Base-by-base conservation (phyloP, 2,329 filamentous ascomycete species). In the Atkinsonella texensis region DNA sequence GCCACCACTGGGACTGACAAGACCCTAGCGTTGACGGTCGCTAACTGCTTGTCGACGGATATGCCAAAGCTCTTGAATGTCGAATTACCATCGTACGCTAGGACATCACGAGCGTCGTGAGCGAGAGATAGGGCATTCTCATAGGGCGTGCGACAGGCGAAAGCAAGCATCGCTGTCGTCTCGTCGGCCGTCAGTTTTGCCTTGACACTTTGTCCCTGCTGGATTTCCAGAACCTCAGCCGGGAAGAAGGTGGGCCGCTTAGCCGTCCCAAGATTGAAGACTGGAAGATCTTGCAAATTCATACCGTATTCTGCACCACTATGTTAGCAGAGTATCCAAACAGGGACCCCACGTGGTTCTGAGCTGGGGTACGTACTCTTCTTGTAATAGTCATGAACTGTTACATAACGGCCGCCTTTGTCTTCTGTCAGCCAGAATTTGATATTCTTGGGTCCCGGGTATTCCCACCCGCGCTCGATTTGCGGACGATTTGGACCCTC, bases 1-100 rank as follows among this genome's bases (percentile, higher is more conserved):
- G 68, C 63, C 31, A 95, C 68, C 0, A 56, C 59, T 0, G 89
- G 89, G 0, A 79, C 61, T 0, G 59, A 42, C 0, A 95, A 74
- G 41, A 91, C 76, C 6, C 89, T 81, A 1, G 80, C 90, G 1
- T 74, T 72, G 0, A 95, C 85, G 0, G 85, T 85, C 35, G 95
- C 71, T 35, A 95, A 73, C 1, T 71, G 65, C 12, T 76, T 74
- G 7, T 70, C 73, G 3, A 89, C 74, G 1, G 68, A 67, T 54
- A 94, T 72, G 5, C 83, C 83, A 54, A 89, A 93, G 2, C 71
- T 58, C 4, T 56, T 38, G n/a, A 76, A 70, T 0, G 66, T 55
- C 40, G 72, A 73, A 2, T 68, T 65, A 2, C 68, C 63, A 43
- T 80, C 74, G 2, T 88, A 71, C 2, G 77, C 76, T 20, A 91